Evolutionary conservation across 345 rosid genomes (phyloP).

Genomic region (Lepidium sativum): DNA sequence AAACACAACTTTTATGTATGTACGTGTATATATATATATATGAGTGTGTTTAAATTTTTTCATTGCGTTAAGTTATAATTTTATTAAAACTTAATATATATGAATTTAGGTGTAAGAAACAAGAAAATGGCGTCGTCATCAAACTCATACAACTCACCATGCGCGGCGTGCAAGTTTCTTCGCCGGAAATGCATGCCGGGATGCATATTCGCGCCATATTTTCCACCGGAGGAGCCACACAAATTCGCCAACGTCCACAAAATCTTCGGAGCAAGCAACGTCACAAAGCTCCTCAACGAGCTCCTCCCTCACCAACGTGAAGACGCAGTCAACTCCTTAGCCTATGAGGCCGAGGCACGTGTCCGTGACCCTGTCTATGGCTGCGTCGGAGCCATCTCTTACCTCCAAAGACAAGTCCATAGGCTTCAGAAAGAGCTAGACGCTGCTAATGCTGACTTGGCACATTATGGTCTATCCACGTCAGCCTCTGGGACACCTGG

Average conservation of each 20-base stretch:
- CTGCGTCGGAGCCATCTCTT: slow-evolving; percentile 83
- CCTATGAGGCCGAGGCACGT: slow-evolving; percentile 93
- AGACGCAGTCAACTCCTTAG: slow-evolving; percentile 89
- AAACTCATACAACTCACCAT: slow-evolving; percentile 89
- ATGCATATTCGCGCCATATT: slow-evolving; percentile 92
- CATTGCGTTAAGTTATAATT: not conserved
- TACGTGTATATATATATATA: not conserved
- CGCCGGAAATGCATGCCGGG: slow-evolving; percentile 89
- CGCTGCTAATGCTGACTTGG: slow-evolving; percentile 69
- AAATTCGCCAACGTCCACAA: slow-evolving; percentile 91
- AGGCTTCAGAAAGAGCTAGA: slow-evolving; percentile 92
- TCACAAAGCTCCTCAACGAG: slow-evolving; percentile 81
- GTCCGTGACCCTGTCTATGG: slow-evolving; percentile 91
- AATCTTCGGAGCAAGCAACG: slow-evolving; percentile 95
- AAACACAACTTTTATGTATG: not conserved
- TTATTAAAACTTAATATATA: not conserved
- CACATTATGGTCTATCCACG: slow-evolving; percentile 49
- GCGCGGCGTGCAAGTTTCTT: slow-evolving; percentile 94
- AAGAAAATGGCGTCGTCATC: slow-evolving; percentile 35
- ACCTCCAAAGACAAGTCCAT: slow-evolving; percentile 83
- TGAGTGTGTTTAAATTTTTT: too few species aligned
- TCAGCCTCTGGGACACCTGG: slow-evolving; percentile 19
- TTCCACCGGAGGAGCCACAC: slow-evolving; percentile 96
- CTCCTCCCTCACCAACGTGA: slow-evolving; percentile 88
- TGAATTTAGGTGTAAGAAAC: not conserved